Evolutionary conservation across 306 rosid genomes (phyloP).

Genomic region (Quercus parvula): DNA sequence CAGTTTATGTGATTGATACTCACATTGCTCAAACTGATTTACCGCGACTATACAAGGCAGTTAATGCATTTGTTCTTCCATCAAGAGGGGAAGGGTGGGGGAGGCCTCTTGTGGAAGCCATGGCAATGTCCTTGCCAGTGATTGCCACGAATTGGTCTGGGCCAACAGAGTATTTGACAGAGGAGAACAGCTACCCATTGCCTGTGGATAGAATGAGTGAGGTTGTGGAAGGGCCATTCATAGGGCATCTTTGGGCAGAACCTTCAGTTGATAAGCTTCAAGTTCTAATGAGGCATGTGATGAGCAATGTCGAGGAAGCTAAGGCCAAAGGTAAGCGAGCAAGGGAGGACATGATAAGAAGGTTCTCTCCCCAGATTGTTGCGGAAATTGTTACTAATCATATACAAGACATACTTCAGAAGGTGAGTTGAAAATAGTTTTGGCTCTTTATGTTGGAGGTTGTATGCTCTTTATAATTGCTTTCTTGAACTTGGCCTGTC

Average conservation of each 20-base stretch:
- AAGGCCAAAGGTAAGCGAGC: slow-evolving; percentile 55
- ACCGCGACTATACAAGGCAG: slow-evolving; percentile 66
- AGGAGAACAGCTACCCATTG: slow-evolving; percentile 66
- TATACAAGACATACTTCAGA: slow-evolving; percentile 33
- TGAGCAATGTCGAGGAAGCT: slow-evolving; percentile 45
- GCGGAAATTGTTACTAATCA: slow-evolving; percentile 50
- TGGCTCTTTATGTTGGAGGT: no score
- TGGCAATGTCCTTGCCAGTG: slow-evolving; percentile 80
- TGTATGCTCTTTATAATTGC: no score
- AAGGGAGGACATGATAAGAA: slow-evolving; percentile 64
- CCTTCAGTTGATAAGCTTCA: slow-evolving; percentile 56
- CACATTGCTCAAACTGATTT: slow-evolving; percentile 71
- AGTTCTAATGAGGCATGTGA: slow-evolving; percentile 60
- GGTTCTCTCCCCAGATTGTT: slow-evolving; percentile 66
- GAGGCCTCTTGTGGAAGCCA: slow-evolving; percentile 83
- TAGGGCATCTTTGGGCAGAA: slow-evolving; percentile 87
- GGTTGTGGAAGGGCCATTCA: slow-evolving; percentile 73
- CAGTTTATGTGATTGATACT: slow-evolving; percentile 56
- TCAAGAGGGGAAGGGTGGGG: slow-evolving; percentile 97
- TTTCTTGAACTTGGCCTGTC: no score
- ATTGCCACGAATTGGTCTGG: slow-evolving; percentile 91
- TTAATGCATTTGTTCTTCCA: slow-evolving; percentile 78
- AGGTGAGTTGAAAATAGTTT: slow-evolving; percentile 6
- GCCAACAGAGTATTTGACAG: slow-evolving; percentile 72
- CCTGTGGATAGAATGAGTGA: slow-evolving; percentile 64